Base-by-base conservation (phyloP, 306 rosid genomes). In the Elaeagnus macrophylla region DNA sequence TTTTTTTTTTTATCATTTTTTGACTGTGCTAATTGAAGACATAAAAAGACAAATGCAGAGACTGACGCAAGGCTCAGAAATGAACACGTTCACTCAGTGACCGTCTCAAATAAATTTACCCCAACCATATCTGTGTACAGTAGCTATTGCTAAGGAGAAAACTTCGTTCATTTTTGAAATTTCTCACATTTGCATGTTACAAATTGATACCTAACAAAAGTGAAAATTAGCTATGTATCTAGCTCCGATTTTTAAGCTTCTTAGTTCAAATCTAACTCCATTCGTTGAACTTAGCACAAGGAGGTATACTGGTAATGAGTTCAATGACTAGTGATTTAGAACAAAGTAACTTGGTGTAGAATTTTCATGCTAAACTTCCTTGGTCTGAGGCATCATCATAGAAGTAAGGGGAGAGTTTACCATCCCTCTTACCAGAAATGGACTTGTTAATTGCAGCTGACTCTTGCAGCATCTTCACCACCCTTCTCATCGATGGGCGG, bases 401-500 rank as follows among this genome's bases (percentile, higher is more conserved):
- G 60, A 71, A 86, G 39, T 78, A 78, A 37, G 85, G 91, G 62
- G 95, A 74, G 35, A 83, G 66, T 42, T 60, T 76, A 43, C 83
- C 81, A 40, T 60, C 72, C 58, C 54, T 69, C 15, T 44, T 61
- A 32, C 16, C 53, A 37, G 67, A 66, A 59, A 44, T 65, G 56
- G 80, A 49, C 56, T 68, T 78, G 59, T 59, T 48, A 56, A 57
- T 74, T 39, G 64, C 9, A 15, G 68, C 55, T 32, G 67, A 75
- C 69, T 83, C 91, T 17, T 78, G 79, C 50, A 86, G 63, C 80
- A 80, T 61, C 62, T 73, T 86, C 57, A 83, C 95, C 59, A 86
- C 88, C 11, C 60, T 76, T 20, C 91, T 71, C 91, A 86, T 86
- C 9, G 95, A 76, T 16, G 95, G 95, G 2, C 95, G 81, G 13